A percentile compares a stretch with the other conserved stretches of the same genome.
phyloP scores from a whole-genome alignment of 1,284 basidiomycete genomes.

The Boletus subluridellus region DNA sequence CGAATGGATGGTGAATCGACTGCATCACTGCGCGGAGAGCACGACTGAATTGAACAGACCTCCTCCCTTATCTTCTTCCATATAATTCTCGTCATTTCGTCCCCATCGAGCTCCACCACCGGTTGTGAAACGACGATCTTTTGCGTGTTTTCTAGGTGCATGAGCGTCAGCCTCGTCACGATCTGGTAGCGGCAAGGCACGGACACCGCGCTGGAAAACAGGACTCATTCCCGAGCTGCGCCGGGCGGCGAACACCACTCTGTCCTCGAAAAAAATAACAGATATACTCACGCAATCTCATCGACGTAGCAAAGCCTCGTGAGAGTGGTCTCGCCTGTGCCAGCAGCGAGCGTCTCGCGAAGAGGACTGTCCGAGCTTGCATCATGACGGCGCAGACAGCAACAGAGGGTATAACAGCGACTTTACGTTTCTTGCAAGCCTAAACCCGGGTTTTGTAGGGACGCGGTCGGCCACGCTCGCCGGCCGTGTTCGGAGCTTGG shows the following conservation, averaged over 20 bases:
- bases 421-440: background rate
- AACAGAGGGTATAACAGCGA: slow-evolving; percentile 18
- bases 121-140: slow-evolving; percentile 89
- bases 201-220: background rate
- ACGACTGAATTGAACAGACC: slow-evolving; percentile 43
- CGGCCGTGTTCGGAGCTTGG: slow-evolving; percentile 21
- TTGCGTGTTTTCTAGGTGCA: slow-evolving; percentile 26
- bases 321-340: slow-evolving; percentile 22
- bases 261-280: background rate
- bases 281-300: slow-evolving; percentile 31
- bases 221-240: background rate
- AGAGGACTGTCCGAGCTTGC: slow-evolving; percentile 24
- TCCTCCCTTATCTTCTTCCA: slow-evolving; percentile 99
- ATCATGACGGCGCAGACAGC: slow-evolving; percentile 12
- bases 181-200: background rate
- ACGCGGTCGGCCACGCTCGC: slow-evolving; percentile 9
- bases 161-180: slow-evolving; percentile 5
- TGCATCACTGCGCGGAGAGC: background rate
- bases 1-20: slow-evolving; percentile 1
- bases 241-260: background rate
- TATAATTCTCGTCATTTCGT: slow-evolving; percentile 97
- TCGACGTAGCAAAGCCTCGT: slow-evolving; percentile 31
- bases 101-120: slow-evolving; percentile 94
- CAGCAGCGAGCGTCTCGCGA: slow-evolving; percentile 26
- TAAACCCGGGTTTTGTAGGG: slow-evolving; percentile 23